Base-by-base conservation (phyloP, 106 monocot genomes). In the Posidonia australis region DNA sequence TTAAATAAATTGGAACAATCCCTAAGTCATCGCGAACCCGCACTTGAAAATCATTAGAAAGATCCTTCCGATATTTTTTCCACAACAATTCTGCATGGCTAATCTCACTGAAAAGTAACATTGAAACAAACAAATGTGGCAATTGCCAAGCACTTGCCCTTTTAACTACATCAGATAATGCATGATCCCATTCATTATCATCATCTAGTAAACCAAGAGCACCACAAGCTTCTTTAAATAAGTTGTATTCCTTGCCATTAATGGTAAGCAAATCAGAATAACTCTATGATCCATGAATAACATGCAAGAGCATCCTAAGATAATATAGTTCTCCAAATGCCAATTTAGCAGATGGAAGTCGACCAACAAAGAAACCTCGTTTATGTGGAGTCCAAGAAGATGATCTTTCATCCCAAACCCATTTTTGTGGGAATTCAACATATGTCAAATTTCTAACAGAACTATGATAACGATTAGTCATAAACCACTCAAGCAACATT, bases 231-330 rank as follows among this genome's bases (percentile, higher is more conserved):
- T 31, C 22, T 46, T 73, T 63, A 23, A 48, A 73, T 17, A 65
- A 43, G 1, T 23, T 22, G 20, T 57, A 44, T 10, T 42, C 24
- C 7, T 41, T 54, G 18, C 65, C 73, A 73, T 66, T 45, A 18
- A 73, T 52, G 17, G 73, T 73, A 14, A 54, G 30, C 27, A 73
- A 32, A 27, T 73, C 65, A 13, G 54, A 41, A 66, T 62, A 73
- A 57, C 14, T 54, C 41, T 26, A 30, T 13, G 42, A 12, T 9
- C 73, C 73, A 19, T 25, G 18, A 48, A 65, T 20, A 3, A 44
- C 28, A 55, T 65, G 65, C 25, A 73, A n/a, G n/a, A n/a, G n/a
- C n/a, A n/a, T 29, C 28, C 73, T 47, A 20, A 64, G 30, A 44
- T 62, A 45, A 9, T 60, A 60, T 31, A 60, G 13, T 29, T 60